These are phyloP conservation scores for Fraxinus floribunda DNA, from an alignment of 305 asterid genomes.

Conservation along the genomic window DNA sequence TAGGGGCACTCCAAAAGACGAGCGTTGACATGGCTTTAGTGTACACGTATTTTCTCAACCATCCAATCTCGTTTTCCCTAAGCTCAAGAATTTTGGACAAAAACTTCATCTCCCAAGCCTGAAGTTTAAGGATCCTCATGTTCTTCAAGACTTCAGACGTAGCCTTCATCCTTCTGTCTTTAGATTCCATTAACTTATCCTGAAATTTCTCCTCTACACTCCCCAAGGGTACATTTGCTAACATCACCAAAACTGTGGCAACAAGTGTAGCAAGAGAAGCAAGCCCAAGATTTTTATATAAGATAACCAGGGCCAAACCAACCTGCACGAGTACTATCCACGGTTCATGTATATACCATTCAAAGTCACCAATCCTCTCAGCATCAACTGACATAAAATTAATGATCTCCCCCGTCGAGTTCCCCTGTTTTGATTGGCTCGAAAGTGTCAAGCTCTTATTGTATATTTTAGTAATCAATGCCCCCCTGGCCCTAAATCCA, in stretches of 20 bases:
- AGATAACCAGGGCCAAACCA: neutral
- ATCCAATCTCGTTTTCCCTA: constrained; percentile 57
- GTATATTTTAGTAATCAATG: neutral
- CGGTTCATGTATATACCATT: neutral
- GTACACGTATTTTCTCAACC: constrained; percentile 62
- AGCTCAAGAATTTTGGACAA: constrained; percentile 54
- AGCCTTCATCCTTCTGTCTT: constrained; percentile 79
- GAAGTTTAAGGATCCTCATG: constrained; percentile 86
- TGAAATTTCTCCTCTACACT: constrained; percentile 46
- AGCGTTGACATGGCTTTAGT: constrained; percentile 49
- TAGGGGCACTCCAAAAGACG: constrained; percentile 70
- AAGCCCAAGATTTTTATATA: neutral
- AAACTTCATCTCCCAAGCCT: constrained; percentile 87
- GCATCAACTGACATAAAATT: neutral
- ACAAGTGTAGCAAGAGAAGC: neutral
- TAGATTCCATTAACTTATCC: constrained; percentile 66
- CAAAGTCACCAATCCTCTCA: neutral
- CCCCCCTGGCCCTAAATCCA: neutral
- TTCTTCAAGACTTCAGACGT: constrained; percentile 82
- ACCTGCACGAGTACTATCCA: neutral
- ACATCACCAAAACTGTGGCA: neutral
- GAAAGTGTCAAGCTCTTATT: neutral
- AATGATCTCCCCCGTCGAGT: neutral
- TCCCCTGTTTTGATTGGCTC: neutral
- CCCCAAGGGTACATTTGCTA: neutral